Evolutionary conservation across 2,329 filamentous ascomycete species (phyloP), one percentile per base, ranked within the genome.

Genomic region (Colletotrichum abscissum): DNA sequence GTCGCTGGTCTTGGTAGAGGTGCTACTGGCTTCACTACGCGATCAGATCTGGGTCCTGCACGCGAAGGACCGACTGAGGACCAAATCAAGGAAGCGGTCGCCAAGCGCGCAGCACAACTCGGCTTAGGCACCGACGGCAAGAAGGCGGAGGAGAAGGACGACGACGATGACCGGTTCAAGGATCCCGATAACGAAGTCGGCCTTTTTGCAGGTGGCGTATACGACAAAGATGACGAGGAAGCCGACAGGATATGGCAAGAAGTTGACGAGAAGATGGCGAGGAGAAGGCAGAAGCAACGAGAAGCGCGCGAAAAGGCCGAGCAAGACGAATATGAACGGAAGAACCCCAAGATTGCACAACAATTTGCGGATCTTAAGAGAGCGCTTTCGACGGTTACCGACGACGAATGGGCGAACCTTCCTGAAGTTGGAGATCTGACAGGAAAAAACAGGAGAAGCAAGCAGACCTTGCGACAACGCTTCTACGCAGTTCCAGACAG

Each of bases 401-500:
- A 98, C 81, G 96, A 99, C 75, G 95, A 99, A 78, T 99, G 97
- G 97, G 95, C 95, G 52, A 97, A 92, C 78, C 88, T 99, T 54
- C 97, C 97, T 5, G 97, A 99, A 79, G 96, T 98, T 42, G 97
- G 97, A 78, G 97, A 99, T 82, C 88, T 98, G 82, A 99, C 97
- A 1, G 96, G 97, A 76, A 97, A 97, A 85, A 97, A 97, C 78
- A 91, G 95, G 81, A 89, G 97, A 75, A 92, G 90, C 76, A 95
- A 95, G 80, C 93, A 97, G 83, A 94, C 95, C 58, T 86, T 94
- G 77, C 91, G 94, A 64, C 92, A 97, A 80, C 87, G 94, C 60
- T 98, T 98, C 84, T 99, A 99, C 81, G 97, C 96, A 4, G 97
- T 99, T 0, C 97, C 97, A 0, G 97, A 99, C 83, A 98, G 95